These are phyloP conservation scores for Dothideomycetes sp. DNA, from an alignment of 2,329 filamentous ascomycete genomes.

Conservation along the genomic window DNA sequence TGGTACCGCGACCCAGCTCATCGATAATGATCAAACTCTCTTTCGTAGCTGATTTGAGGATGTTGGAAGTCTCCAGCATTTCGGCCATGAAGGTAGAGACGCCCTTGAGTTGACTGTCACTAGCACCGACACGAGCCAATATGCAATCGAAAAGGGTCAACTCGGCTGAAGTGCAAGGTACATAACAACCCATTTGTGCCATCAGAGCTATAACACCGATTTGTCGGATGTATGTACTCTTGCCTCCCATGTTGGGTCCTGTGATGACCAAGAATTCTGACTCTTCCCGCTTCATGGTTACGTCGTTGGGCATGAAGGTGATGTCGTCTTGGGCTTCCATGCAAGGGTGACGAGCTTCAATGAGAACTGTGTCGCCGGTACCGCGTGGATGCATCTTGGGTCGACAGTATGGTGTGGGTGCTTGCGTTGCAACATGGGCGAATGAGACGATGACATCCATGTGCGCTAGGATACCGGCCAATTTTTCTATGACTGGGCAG, in stretches of 20 bases:
- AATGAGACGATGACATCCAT: constrained; percentile 92
- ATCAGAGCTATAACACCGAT: constrained; percentile 94
- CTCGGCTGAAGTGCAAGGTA: constrained; percentile 83
- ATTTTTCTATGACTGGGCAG: constrained; percentile 79
- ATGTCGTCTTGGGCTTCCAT: constrained; percentile 99
- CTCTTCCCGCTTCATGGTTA: constrained; percentile 64
- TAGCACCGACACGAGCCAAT: constrained; percentile 87
- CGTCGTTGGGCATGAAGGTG: constrained; percentile 97
- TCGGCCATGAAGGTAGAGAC: constrained; percentile 99
- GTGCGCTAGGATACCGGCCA: constrained; percentile 82
- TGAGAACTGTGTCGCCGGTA: constrained; percentile 78
- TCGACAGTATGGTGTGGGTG: constrained; percentile 81
- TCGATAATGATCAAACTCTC: constrained; percentile 98
- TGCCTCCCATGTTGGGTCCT: constrained; percentile 97
- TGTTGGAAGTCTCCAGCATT: constrained; percentile 98
- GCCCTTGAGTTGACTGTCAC: constrained; percentile 92
- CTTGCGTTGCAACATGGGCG: constrained; percentile 86
- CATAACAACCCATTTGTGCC: constrained; percentile 95
- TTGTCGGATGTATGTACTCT: constrained; percentile 96
- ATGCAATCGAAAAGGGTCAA: constrained; percentile 95
- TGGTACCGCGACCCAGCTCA: constrained; percentile 90
- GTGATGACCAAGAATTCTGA: constrained; percentile 96
- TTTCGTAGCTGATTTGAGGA: constrained; percentile 88
- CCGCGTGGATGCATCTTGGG: constrained; percentile 86
- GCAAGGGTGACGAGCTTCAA: constrained; percentile 89